A percentile compares a stretch with the other conserved stretches of the same genome.
phyloP scores from a whole-genome alignment of 768 basidiomycete species.

The Gloeostereum incarnatum region DNA sequence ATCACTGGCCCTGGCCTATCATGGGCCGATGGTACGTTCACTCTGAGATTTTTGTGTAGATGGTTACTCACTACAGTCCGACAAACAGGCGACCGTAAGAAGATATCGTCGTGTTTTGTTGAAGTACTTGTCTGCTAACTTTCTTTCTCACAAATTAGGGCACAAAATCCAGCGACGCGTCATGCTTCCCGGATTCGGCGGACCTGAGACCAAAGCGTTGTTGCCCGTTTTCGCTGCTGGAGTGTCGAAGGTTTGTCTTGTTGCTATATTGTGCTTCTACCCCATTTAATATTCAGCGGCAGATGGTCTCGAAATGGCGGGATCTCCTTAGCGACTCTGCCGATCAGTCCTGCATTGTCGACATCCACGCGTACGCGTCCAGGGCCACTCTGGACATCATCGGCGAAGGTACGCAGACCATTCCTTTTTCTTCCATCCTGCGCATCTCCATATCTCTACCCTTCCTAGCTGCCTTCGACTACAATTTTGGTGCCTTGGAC shows the following conservation, averaged over 20 bases:
- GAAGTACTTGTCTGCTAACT: no score
- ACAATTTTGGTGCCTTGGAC: constrained; percentile 13
- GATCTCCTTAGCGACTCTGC: not conserved
- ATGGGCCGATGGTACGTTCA: no score
- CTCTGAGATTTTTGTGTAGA: no score
- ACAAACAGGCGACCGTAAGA: no score
- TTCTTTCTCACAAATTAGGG: no score
- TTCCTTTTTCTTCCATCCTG: not conserved
- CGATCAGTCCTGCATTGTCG: constrained; percentile 9
- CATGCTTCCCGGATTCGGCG: constrained; percentile 17
- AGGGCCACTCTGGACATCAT: constrained; percentile 24
- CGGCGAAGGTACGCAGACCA: constrained; percentile 19
- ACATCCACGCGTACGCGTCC: constrained; percentile 16
- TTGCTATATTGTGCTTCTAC: not conserved
- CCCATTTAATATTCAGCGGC: not conserved
- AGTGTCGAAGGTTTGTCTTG: not conserved
- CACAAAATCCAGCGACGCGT: constrained; percentile 19
- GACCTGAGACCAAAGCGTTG: constrained; percentile 10
- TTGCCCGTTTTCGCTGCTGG: not conserved
- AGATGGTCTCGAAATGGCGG: not conserved
- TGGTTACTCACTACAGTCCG: no score
- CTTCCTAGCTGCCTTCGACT: constrained; percentile 17
- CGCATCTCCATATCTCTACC: not conserved
- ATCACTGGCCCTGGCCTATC: no score
- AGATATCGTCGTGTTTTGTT: no score